Percentiles rank a stretch among this genome's conserved stretches.
Conservation (phyloP, 345 rosid genomes). For the Hibiscus mutabilis region DNA sequence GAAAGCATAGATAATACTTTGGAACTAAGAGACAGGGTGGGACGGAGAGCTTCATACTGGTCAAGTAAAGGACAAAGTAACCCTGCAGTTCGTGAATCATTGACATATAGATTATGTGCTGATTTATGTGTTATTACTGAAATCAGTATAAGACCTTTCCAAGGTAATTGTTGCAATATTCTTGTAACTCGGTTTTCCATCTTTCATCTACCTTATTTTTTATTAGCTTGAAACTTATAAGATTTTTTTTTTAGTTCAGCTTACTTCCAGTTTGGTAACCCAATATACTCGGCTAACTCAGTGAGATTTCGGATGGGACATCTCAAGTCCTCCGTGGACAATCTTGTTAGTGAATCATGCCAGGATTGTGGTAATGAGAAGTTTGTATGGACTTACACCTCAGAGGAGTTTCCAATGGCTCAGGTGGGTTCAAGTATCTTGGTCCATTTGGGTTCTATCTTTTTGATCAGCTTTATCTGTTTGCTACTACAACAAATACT, state of each 20-base stretch:
- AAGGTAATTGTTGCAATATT: conserved; percentile 39
- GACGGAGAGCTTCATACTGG: conserved; percentile 71
- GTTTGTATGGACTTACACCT: conserved; percentile 72
- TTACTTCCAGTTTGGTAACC: conserved; percentile 58
- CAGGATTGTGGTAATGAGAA: conserved; percentile 30
- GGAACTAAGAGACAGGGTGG: conserved; percentile 43
- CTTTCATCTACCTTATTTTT: conserved; percentile 2
- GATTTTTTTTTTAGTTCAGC: conserved; percentile 34
- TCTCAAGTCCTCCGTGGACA: conserved; percentile 22
- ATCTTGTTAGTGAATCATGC: conserved; percentile 19
- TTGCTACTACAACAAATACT: not conserved
- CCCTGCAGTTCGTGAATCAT: conserved; percentile 79
- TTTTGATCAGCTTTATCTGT: not conserved
- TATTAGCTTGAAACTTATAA: not conserved
- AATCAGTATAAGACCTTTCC: conserved; percentile 67
- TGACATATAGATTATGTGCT: conserved; percentile 52
- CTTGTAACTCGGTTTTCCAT: not conserved
- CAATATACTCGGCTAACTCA: conserved; percentile 73
- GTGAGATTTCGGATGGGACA: conserved; percentile 78
- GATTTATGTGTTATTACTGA: conserved; percentile 71
- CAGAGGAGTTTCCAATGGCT: conserved; percentile 82
- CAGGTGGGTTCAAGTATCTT: conserved; percentile 45
- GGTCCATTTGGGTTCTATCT: not conserved
- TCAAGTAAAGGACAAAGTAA: conserved; percentile 71
- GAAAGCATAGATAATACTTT: conserved; percentile 75